Evolutionary conservation across 768 basidiomycete genomes (phyloP), one percentile per base, ranked within the genome.

Genomic region (Tephrocybe sp.): DNA sequence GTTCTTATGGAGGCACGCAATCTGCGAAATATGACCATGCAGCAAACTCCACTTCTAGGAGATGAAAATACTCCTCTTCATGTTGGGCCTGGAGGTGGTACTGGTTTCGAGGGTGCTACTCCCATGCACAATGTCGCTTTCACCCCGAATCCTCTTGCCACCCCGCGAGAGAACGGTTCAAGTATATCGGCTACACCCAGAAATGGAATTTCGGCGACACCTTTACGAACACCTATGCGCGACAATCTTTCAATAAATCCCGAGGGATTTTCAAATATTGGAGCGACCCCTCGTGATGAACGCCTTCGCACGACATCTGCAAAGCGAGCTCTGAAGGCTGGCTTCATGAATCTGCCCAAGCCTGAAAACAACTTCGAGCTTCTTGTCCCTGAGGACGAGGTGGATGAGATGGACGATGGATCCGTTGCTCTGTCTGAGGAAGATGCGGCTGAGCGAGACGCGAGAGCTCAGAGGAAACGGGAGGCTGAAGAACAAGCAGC

Each of bases 361-460:
- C 94, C 97, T 0, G 93, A 98, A 72, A 98, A 98, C 67, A 96
- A 98, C 68, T 98, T 98, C 60, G 95, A 98, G 70, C 73, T 99
- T 40, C 79, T 95, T 37, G 85, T 96, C 8, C 92, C 91, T 2
- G 95, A 96, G 58, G 90, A 93, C 15, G 90, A 93, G 46, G 89
- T 82, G 10, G 87, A 88, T 17, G 81, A 82, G 15, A 87, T 81
- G 1, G 75, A 69, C 4, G 62, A 61, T 11, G 70, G 58, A 5
- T 50, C 33, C 10, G 57, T 44, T 20, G 7, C 51, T 17, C 50
- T 82, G 43, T 70, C 79, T 0, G 88, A 85, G 53, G 93, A 98
- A 67, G 97, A 99, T 68, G 94, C 94, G 0, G 88, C 94, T 3
- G 94, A 96, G 65, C 78, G 95, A 12, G 96, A 98, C 66, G 89